Evolutionary conservation across 83 land plant species (phyloP).

Genomic region (Diphasiastrum complanatum): DNA sequence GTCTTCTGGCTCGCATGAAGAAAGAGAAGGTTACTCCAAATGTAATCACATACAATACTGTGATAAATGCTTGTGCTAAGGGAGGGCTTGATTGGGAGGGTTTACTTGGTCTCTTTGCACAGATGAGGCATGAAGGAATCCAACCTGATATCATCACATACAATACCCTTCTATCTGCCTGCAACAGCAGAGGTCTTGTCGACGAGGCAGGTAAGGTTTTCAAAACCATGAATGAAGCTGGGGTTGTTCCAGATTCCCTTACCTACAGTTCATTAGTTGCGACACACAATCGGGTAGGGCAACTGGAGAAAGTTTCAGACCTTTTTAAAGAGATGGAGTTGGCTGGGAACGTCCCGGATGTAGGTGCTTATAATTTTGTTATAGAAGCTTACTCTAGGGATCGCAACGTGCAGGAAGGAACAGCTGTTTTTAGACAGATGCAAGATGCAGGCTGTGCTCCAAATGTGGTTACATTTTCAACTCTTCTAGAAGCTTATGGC

Average conservation of each 20-base stretch:
- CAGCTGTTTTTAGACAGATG: conserved; percentile 83
- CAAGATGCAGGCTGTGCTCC: conserved; percentile 76
- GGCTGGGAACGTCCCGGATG: conserved; percentile 78
- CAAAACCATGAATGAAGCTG: conserved; percentile 89
- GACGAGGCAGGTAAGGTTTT: conserved; percentile 96
- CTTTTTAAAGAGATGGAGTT: conserved; percentile 76
- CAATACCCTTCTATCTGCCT: conserved; percentile 81
- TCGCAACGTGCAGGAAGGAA: conserved; percentile 55
- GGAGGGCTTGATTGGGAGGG: conserved; percentile 86
- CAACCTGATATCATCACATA: conserved; percentile 92
- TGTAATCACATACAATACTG: conserved; percentile 82
- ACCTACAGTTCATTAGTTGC: conserved; percentile 72
- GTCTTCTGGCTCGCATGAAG: conserved; percentile 79
- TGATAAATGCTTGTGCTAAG: conserved; percentile 76
- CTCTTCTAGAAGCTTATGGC: conserved; percentile 75
- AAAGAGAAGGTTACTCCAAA: conserved; percentile 58
- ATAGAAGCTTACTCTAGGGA: conserved; percentile 60
- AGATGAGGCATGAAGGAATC: conserved; percentile 90
- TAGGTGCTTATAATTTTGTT: conserved; percentile 64
- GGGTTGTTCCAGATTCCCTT: conserved; percentile 63
- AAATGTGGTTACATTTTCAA: conserved; percentile 72
- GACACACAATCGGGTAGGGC: conserved; percentile 50
- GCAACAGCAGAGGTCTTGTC: conserved; percentile 57
- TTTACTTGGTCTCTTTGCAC: conserved; percentile 75
- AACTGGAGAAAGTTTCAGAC: conserved; percentile 54